Evolutionary conservation across 2,329 filamentous ascomycete species (phyloP).

Genomic region (Colletotrichum salicis): DNA sequence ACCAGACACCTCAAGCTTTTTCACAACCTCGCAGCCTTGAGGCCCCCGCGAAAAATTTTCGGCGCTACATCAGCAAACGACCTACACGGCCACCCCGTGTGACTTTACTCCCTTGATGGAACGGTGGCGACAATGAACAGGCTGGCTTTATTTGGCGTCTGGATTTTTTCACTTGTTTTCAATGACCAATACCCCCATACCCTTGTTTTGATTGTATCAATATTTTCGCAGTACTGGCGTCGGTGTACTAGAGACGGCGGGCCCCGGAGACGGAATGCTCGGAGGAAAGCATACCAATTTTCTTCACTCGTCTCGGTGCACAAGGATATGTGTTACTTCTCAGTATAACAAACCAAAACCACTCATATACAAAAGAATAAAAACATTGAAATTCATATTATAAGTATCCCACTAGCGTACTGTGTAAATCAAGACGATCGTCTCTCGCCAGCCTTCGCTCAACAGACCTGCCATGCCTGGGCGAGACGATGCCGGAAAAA

Average conservation of each 20-base stretch:
- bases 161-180: neutral
- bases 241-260: neutral
- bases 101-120: neutral
- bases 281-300: neutral
- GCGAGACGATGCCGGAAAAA: neutral
- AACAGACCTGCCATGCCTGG: neutral
- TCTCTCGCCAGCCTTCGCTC: too few relatives aligned
- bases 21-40: neutral
- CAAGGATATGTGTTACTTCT: neutral
- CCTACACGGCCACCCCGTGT: neutral
- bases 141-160: neutral
- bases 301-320: too few relatives aligned
- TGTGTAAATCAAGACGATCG: neutral
- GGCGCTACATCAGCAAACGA: neutral
- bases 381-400: neutral
- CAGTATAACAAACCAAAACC: neutral
- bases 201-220: slow-evolving; percentile 6
- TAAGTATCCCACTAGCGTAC: neutral
- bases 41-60: slow-evolving; percentile 26
- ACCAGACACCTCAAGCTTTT: neutral
- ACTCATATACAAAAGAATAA: neutral
- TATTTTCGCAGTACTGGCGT: slow-evolving; percentile 8
- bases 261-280: neutral
- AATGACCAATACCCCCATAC: slow-evolving; percentile 22
- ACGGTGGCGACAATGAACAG: slow-evolving; percentile 1